Evolutionary conservation across 2,329 filamentous ascomycete genomes (phyloP).

Genomic region (Xylariaceae sp.): DNA sequence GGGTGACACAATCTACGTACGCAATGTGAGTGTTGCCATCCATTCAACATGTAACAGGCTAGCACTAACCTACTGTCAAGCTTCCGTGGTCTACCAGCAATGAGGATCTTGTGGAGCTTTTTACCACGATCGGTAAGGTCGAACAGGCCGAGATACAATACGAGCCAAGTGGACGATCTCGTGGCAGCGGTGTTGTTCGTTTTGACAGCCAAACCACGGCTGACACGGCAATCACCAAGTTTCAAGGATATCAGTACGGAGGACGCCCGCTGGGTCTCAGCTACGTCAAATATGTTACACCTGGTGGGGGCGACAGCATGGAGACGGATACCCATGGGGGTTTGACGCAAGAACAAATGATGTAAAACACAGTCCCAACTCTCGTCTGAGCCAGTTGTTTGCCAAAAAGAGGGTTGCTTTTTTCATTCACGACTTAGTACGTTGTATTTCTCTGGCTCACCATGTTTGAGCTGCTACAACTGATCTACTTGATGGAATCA

Average conservation of each 20-base stretch:
- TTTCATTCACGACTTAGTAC: not conserved
- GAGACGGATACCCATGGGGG: conserved; percentile 73
- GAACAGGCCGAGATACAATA: conserved; percentile 99
- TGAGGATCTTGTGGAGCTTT: conserved; percentile 92
- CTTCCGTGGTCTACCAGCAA: conserved; percentile 99
- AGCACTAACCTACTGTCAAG: conserved; percentile 45
- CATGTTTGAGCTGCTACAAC: too few species aligned
- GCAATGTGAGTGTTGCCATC: conserved; percentile 71
- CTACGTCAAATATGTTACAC: conserved; percentile 88
- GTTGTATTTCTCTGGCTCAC: too few species aligned
- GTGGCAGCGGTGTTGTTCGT: conserved; percentile 93
- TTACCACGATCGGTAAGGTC: conserved; percentile 96
- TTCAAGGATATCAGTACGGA: conserved; percentile 96
- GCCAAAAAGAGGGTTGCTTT: not conserved
- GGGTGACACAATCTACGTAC: conserved; percentile 85
- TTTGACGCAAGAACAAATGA: conserved; percentile 97
- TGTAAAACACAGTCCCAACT: conserved; percentile 52
- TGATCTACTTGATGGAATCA: too few species aligned
- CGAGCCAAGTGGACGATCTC: conserved; percentile 91
- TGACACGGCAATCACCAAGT: conserved; percentile 93
- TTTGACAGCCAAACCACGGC: conserved; percentile 82
- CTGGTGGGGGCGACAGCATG: conserved; percentile 69
- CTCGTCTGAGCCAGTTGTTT: too few species aligned
- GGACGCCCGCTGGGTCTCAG: conserved; percentile 89
- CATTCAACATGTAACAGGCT: conserved; percentile 14